These are phyloP conservation scores for Solanum chmielewskii DNA, from an alignment of 257 asterid species.

Conservation along the genomic window DNA sequence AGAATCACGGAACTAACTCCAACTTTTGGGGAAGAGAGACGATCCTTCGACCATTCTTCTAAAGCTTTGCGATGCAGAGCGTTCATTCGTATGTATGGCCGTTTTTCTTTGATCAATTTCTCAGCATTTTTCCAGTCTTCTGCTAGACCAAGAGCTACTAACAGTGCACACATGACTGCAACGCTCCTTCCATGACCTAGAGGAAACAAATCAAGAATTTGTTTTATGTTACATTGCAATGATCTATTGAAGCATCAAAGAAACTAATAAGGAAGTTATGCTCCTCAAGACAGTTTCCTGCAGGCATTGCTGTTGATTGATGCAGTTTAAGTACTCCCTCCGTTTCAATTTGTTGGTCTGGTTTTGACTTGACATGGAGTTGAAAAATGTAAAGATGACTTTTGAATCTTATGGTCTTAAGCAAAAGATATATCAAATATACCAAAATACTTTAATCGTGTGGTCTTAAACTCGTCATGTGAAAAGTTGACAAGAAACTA, in stretches of 20 bases:
- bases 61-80: conserved; percentile 66
- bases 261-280: not conserved
- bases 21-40: conserved; percentile 35
- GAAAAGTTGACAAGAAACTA: not conserved
- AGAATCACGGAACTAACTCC: conserved; percentile 12
- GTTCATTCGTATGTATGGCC: conserved; percentile 73
- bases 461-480: not conserved
- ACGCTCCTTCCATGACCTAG: conserved; percentile 96
- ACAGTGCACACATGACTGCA: conserved; percentile 81
- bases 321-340: not conserved
- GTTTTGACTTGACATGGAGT: not conserved
- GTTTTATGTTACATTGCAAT: not conserved
- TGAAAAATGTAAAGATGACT: not conserved
- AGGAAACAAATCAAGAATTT: not conserved
- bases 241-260: not conserved
- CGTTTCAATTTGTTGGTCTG: not conserved
- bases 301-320: not conserved
- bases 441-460: not conserved
- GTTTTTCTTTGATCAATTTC: conserved; percentile 49
- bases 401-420: not conserved
- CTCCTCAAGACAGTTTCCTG: not conserved
- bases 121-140: conserved; percentile 91
- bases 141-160: conserved; percentile 86
- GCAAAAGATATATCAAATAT: not conserved
- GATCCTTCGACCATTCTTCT: conserved; percentile 85